Base-by-base conservation (phyloP, 495 filamentous ascomycete species). In the Lasiosphaeris hirsuta region DNA sequence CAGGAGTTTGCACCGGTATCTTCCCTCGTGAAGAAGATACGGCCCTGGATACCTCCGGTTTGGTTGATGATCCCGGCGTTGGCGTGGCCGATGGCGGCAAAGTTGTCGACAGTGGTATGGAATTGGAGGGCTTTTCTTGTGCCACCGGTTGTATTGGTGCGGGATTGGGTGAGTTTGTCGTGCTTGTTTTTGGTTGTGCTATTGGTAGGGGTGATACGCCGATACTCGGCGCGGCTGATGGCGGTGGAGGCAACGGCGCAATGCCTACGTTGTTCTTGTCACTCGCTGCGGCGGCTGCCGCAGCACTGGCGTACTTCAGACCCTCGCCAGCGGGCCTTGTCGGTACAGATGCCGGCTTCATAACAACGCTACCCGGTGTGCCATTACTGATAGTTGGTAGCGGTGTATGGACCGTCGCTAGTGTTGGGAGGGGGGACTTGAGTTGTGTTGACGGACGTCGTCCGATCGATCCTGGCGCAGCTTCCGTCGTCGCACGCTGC, bases 251-350 rank as follows among this genome's bases (percentile, higher is more conserved):
- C 55, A 97, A 77, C 14, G 92, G 92, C 30, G 90, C 84, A 61
- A 97, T 96, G n/a, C 92, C 92, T 9, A 96, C 87, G 42, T 92
- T 93, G 73, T 96, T 91, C 65, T 92, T 95, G 69, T 96, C 92
- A 70, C 86, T 94, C 46, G 94, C 90, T 9, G 95, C 95, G 0
- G 94, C 94, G 0, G 94, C 95, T 0, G 94, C 95, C 0, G 94
- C 94, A 0, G 94, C 94, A 15, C 94, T 96, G 34, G 95, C 94
- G 69, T 97, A 97, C 72, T 97, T 97, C 62, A 97, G 76, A 0
- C 89, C 89, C 68, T 97, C 93, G 35, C 90, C 92, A 19, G 92
- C 86, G 3, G 89, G 81, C 64, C 91, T 85, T 41, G 89, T 84
- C 7, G 94, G 95, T 63, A 90, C 65, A 10, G 93, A 88, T 11